phyloP scores from a whole-genome alignment of 306 rosid genomes.

The Purshia tridentata region DNA sequence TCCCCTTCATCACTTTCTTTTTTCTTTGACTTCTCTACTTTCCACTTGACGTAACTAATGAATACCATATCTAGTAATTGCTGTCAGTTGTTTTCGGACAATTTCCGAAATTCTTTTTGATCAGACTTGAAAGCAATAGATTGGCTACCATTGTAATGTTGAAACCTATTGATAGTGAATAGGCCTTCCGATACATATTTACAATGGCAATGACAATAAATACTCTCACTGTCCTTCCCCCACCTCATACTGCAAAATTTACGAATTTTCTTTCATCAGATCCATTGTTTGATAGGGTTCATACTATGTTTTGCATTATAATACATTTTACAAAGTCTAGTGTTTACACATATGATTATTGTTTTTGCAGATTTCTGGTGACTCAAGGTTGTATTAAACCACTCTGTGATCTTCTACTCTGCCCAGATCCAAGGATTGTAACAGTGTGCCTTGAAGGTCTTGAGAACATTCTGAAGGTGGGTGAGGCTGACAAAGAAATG shows the following conservation, averaged over 20 bases:
- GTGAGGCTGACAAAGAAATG: conserved; percentile 64
- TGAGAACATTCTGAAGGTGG: conserved; percentile 61
- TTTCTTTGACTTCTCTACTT: neutral
- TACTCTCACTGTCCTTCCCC: neutral
- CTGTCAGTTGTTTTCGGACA: neutral
- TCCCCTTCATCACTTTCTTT: too few species aligned
- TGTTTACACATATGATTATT: conserved; percentile 5
- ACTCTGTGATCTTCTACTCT: conserved; percentile 51
- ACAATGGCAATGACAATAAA: neutral
- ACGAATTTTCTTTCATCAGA: neutral
- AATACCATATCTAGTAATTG: neutral
- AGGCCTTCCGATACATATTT: neutral
- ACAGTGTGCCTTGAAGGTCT: conserved; percentile 65
- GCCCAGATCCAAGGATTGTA: conserved; percentile 56
- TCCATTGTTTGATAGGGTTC: neutral
- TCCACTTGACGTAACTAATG: neutral
- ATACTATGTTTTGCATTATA: neutral
- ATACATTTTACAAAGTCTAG: neutral
- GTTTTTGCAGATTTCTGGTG: conserved; percentile 45
- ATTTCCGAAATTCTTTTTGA: neutral
- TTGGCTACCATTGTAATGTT: neutral
- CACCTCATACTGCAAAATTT: neutral
- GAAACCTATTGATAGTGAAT: neutral
- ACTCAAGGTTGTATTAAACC: conserved; percentile 61
- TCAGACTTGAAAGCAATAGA: neutral